Evolutionary conservation across 176 grass and related monocot species (phyloP), one percentile per base, ranked within the genome.

Genomic region (Tuctoria greenei): DNA sequence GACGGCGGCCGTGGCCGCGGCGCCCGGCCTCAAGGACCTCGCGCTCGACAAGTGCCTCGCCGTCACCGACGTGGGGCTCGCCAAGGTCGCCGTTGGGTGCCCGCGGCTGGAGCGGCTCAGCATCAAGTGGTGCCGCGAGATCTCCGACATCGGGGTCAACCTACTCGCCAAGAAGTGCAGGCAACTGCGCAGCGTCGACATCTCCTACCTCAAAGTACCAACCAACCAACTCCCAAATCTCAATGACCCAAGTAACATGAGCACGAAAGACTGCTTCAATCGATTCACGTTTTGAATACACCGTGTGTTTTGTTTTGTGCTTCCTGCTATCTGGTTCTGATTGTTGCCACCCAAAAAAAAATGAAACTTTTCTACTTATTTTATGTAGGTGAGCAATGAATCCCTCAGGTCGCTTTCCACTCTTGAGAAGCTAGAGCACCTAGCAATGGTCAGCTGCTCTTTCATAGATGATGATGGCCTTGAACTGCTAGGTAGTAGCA

Each of bases 121-220:
- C n/a, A 62, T 99, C 25, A 94, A 90, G 46, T 99, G 95, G 95
- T 99, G 95, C 61, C 82, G 74, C 27, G 91, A 99, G 82, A 99
- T 99, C 87, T 94, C 91, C 0, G 95, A 99, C 62, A 94, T 99
- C 4, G 89, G 95, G 6, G 81, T 99, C 35, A 82, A 92, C 60
- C 84, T 99, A 42, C 95, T 99, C 47, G 77, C 78, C 9, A 99
- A 99, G 61, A 99, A 99, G 65, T 99, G 95, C 87, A 87, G 50
- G 0, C 55, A 88, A 1, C 77, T 99, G 5, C 86, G 71, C 20
- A 74, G 64, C 62, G 70, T 99, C 2, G 82, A 99, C 68, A 85
- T 99, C 66, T 99, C 95, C 2, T 99, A 99, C 61, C 86, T 99
- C 14, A 92, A 95, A 85, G 51, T 54, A 54, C 1, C 42, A n/a